Evolutionary conservation across 129 eudicot genomes (phyloP), one percentile per base, ranked within the genome.

Genomic region (Centella asiatica): DNA sequence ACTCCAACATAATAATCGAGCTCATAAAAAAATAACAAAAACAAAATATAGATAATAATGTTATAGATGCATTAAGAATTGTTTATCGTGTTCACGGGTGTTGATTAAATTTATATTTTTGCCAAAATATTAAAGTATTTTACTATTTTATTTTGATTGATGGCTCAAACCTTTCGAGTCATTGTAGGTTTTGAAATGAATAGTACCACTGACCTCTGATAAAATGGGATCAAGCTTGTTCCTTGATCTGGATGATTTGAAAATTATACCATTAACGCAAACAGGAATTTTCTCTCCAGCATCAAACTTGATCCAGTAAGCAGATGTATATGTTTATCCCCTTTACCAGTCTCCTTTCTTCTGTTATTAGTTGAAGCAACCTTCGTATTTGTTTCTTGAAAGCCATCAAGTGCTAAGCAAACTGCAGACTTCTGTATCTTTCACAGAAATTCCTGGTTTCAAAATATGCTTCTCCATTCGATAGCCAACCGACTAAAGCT

Each of bases 401-500:
- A 87, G 49, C 68, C 71, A 42, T 84, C 79, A 6, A 92, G 81
- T 69, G 68, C 90, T 72, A 33, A 87, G 75, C 63, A 74, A 68
- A 92, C 72, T 44, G 95, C 77, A 44, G 96, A 92, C 56, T 87
- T 85, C 65, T n/a, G 82, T 63, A 77, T 87, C 95, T 67, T 84
- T 92, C 26, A 82, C 98, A 53, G 79, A 79, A 44, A 87, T 80
- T 23, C 96, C 98, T 20, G 75, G 58, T 78, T 80, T 84, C 61
- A 92, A 52, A 51, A 82, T 60, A 51, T 82, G 82, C 67, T 76
- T 92, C 66, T 87, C 98, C 95, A 45, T 84, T 92, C 47, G 95
- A 77, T 57, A 87, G 81, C 98, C 94, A 92, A 36, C 98, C 96
- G 70, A 92, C 83, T 15, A 92, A 71, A 56, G 96, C 96, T 24